Evolutionary conservation across 163 green algal genomes (phyloP).

Genomic region (Volvox carteri): DNA sequence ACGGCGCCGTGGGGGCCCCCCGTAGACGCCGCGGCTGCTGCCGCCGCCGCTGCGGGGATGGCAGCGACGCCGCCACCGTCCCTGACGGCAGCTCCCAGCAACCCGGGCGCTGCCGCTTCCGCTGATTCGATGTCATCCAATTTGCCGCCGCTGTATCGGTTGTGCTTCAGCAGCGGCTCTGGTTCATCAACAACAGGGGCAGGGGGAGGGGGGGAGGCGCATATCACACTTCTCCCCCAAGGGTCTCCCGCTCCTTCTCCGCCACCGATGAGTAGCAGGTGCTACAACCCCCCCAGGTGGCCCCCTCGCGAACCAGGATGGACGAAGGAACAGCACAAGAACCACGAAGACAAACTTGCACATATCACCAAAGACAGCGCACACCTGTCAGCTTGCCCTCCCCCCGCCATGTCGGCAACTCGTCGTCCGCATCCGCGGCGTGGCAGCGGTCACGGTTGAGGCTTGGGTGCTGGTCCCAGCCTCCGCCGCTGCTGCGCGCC

Average conservation of each 20-base stretch:
- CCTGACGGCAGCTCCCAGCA: background rate
- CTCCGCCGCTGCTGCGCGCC: background rate
- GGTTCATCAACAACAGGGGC: background rate
- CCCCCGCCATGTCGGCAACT: background rate
- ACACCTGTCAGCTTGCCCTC: background rate
- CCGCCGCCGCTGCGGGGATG: background rate
- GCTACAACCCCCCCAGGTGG: no score
- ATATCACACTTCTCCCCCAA: no score
- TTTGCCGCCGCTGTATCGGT: background rate
- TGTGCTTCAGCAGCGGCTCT: constrained; percentile 14
- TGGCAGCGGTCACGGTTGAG: background rate
- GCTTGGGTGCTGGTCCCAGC: background rate
- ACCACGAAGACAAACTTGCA: background rate
- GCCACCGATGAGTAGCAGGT: no score
- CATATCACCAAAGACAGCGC: no score
- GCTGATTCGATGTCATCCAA: background rate
- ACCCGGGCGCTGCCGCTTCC: background rate
- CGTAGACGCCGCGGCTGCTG: background rate
- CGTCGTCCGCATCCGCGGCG: background rate
- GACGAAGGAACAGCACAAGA: no score
- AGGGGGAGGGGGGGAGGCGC: no score
- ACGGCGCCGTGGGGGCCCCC: no score
- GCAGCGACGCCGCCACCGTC: background rate
- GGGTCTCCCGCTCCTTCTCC: no score
- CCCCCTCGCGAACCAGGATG: no score